Base-by-base conservation (phyloP, 371 early-diverging fungal genomes). In the Syncephalastrum sp. region DNA sequence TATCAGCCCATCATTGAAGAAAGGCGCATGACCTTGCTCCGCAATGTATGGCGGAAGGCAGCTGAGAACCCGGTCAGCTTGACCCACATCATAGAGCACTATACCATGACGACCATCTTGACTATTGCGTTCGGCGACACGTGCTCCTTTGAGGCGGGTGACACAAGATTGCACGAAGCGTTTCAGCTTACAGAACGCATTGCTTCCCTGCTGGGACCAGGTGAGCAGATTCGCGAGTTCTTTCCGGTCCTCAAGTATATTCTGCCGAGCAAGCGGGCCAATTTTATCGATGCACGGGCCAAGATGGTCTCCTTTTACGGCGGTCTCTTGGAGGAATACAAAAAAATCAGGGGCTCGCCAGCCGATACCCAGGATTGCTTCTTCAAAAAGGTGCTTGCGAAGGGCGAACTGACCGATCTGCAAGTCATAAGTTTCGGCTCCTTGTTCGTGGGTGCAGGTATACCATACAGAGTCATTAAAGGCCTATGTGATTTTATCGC, bases 391-490 rank as follows among this genome's bases (percentile, higher is more conserved):
- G 57, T 79, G 8, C 47, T 74, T n/a, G 55, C 52, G 1, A 52
- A 48, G 15, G 60, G 59, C 12, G 59, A 66, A 14, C 38, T 79
- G 24, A 72, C 69, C 3, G 74, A 76, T 27, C 29, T 68, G 19
- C 73, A 76, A 42, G 64, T 69, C 10, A 60, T 57, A 19, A 56
- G 65, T 19, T 75, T 78, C 43, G 48, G 67, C 13, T 63, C 64
- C 10, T 52, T 75, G 8, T 75, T 78, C 66, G 68, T 78, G 15
- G 75, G 79, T 17, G 79, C 75, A 38, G 79, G 70, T 63, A 63
- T 57, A 43, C 29, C n/a, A 13, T 51, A 42, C 19, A 45, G 45
- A 33, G 5, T 0, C 10, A 50, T 4, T 10, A 43, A 8, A 47
- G 21, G 16, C 15, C 5, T 25, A 14, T 19, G 27, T 6, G 6